Conservation (phyloP, 75 land plant genomes). For the Pinus albicaulis region DNA sequence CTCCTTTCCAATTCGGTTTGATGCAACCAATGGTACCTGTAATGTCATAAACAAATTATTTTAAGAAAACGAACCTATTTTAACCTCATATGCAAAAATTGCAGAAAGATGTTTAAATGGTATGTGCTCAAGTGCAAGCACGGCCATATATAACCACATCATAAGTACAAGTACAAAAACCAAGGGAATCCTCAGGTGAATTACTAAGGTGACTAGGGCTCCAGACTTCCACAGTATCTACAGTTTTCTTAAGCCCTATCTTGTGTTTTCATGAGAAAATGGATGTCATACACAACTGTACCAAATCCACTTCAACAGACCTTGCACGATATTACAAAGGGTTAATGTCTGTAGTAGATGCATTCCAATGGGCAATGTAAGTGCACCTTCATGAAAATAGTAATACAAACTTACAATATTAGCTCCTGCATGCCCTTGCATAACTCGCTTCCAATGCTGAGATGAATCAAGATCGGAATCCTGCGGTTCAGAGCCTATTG, state of each 20-base stretch:
- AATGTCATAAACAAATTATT: neutral
- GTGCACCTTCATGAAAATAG: slow-evolving; percentile 6
- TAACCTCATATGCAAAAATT: neutral
- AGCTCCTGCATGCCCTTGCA: slow-evolving; percentile 99
- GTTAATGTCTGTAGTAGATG: neutral
- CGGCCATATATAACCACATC: neutral
- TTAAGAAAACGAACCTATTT: neutral
- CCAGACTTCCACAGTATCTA: neutral
- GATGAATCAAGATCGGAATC: slow-evolving; percentile 81
- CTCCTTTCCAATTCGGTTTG: slow-evolving; percentile 95
- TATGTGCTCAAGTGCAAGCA: neutral
- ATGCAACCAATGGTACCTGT: slow-evolving; percentile 88
- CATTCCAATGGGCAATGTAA: neutral
- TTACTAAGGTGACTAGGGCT: too few relatives aligned
- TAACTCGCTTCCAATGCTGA: slow-evolving; percentile 92
- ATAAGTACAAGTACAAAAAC: neutral
- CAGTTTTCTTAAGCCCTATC: neutral
- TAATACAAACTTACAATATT: slow-evolving; percentile 60
- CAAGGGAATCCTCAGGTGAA: neutral
- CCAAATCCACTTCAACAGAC: neutral
- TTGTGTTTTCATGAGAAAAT: slow-evolving; percentile 5
- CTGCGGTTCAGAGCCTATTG: slow-evolving; percentile 94
- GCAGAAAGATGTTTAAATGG: neutral
- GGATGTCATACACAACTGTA: neutral
- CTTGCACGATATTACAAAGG: neutral